Conservation (phyloP, 164 flowering plant genomes). For the Cinnamomum chago region DNA sequence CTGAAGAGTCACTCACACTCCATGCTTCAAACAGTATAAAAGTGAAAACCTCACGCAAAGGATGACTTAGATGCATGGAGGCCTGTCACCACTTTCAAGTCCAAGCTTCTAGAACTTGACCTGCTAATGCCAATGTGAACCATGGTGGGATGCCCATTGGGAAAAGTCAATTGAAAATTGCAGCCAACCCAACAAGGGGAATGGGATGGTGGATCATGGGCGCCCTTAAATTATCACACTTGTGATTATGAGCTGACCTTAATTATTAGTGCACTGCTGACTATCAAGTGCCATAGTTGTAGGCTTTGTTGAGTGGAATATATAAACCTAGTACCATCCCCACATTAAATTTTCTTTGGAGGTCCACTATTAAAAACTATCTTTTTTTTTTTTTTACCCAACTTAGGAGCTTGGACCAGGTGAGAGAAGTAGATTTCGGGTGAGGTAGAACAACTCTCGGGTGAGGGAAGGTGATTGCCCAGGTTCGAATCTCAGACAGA, state of each 20-base stretch:
- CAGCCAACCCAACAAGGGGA: background rate
- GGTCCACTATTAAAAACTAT: background rate
- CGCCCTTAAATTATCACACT: background rate
- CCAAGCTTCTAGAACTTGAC: conserved; percentile 1
- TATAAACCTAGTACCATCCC: too few species aligned
- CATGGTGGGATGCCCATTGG: background rate
- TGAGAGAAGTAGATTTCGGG: too few species aligned
- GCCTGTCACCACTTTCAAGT: background rate
- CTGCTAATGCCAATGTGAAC: background rate
- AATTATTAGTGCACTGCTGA: background rate
- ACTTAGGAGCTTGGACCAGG: too few species aligned
- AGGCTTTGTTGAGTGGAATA: too few species aligned
- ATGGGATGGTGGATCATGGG: background rate
- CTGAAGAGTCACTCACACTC: background rate
- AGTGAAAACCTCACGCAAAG: background rate
- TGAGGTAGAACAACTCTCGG: too few species aligned
- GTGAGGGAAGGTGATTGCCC: too few species aligned
- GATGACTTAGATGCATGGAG: background rate
- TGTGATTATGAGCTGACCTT: background rate
- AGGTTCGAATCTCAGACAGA: rapidly evolving
- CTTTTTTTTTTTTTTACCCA: too few species aligned
- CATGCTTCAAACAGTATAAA: background rate
- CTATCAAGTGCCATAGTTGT: background rate
- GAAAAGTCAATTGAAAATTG: background rate
- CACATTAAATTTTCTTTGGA: too few species aligned